These are phyloP conservation scores for Polyporus tsugae DNA, from an alignment of 1,284 basidiomycete species.

Conservation along the genomic window DNA sequence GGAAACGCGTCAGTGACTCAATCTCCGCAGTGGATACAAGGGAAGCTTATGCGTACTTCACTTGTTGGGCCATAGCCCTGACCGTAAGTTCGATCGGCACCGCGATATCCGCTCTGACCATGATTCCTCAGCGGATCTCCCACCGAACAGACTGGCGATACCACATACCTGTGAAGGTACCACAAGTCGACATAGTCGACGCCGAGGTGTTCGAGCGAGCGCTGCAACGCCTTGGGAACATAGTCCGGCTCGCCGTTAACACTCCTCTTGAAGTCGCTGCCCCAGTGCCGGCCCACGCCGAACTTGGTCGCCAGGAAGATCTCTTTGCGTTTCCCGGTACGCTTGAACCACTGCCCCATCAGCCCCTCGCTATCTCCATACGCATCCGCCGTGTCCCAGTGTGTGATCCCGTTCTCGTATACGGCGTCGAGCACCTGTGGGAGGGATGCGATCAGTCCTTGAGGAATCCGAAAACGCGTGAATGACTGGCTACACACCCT, in stretches of 20 bases:
- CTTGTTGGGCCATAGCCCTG: constrained; percentile 43
- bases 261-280: constrained; percentile 14
- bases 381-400: constrained; percentile 41
- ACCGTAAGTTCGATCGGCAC: constrained; percentile 43
- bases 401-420: constrained; percentile 35
- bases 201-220: constrained; percentile 46
- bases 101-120: constrained; percentile 29
- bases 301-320: constrained; percentile 59
- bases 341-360: constrained; percentile 46
- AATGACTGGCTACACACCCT: background rate
- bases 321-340: constrained; percentile 47
- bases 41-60: constrained; percentile 32
- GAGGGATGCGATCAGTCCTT: too few relatives aligned
- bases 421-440: constrained; percentile 35
- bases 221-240: constrained; percentile 38
- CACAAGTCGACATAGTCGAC: constrained; percentile 47
- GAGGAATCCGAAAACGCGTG: background rate
- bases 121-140: background rate
- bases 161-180: constrained; percentile 43
- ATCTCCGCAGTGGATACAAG: too few relatives aligned
- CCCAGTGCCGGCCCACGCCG: constrained; percentile 42
- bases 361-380: constrained; percentile 40
- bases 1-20: background rate
- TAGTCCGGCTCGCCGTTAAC: constrained; percentile 39
- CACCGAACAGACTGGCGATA: background rate